A percentile compares a stretch with the other conserved stretches of the same genome.
Conservation (phyloP, 306 rosid species). For the Rosa chinensis region DNA sequence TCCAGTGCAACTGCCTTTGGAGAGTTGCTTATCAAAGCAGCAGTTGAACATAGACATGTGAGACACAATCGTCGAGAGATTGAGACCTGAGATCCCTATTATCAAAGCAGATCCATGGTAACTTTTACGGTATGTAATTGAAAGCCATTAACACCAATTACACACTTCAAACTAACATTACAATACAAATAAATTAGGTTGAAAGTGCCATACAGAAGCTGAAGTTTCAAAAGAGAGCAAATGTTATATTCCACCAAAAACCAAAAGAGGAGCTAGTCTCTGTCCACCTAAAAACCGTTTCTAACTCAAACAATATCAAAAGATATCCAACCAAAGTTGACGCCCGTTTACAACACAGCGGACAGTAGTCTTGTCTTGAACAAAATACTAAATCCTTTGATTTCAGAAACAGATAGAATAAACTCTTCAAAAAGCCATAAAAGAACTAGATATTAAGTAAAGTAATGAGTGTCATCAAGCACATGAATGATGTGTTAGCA, state of each 20-base stretch:
- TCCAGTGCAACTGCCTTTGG: slow-evolving; percentile 54
- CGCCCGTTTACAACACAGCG: not conserved
- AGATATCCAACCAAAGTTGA: not conserved
- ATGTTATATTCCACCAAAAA: not conserved
- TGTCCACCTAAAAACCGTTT: not conserved
- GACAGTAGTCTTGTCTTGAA: too few relatives aligned
- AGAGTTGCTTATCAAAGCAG: slow-evolving; percentile 39
- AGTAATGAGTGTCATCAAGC: not conserved
- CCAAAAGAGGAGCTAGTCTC: not conserved
- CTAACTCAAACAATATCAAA: not conserved
- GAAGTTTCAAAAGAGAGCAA: not conserved
- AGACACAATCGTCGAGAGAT: slow-evolving; percentile 75
- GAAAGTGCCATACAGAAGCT: not conserved
- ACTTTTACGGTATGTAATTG: not conserved
- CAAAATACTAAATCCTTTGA: not conserved
- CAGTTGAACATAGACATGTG: slow-evolving; percentile 63
- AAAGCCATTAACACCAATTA: not conserved
- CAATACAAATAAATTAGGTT: not conserved
- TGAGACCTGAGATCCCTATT: slow-evolving; percentile 43
- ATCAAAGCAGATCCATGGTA: not conserved
- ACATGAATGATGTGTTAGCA: not conserved
- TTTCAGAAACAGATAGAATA: not conserved
- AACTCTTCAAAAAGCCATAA: not conserved
- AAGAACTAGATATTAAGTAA: not conserved
- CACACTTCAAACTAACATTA: not conserved